Percentiles rank a stretch among this genome's conserved stretches.
These are phyloP conservation scores for Trematosphaeria pertusa DNA, from an alignment of 2,329 filamentous ascomycete species.

Conservation along the genomic window DNA sequence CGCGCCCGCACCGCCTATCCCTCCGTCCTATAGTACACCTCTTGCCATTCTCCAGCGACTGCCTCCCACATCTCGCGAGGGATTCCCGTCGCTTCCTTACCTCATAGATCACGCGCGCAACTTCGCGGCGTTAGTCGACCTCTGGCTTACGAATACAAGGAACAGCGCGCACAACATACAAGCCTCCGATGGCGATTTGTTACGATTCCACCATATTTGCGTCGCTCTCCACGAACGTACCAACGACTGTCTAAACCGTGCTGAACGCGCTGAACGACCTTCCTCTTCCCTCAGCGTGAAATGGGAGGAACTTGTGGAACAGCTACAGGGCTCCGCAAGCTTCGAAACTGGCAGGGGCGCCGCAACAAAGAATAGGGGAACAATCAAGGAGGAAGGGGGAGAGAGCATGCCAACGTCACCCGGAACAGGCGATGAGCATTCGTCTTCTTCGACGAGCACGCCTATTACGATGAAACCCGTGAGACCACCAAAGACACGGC, in stretches of 20 bases:
- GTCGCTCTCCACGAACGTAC: constrained; percentile 56
- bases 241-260: constrained; percentile 58
- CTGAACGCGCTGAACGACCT: constrained; percentile 60
- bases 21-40: constrained; percentile 89
- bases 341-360: constrained; percentile 41
- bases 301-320: constrained; percentile 62
- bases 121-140: constrained; percentile 80
- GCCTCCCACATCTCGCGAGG: constrained; percentile 81
- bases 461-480: constrained; percentile 43
- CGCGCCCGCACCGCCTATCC: constrained; percentile 65
- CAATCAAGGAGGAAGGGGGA: constrained; percentile 32
- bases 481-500: constrained; percentile 28
- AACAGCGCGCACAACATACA: constrained; percentile 48
- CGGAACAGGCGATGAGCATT: constrained; percentile 29
- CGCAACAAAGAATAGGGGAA: constrained; percentile 38
- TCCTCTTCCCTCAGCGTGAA: constrained; percentile 56
- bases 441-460: constrained; percentile 40
- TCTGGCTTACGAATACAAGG: constrained; percentile 71
- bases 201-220: constrained; percentile 59
- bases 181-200: constrained; percentile 53
- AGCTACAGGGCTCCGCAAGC: constrained; percentile 46
- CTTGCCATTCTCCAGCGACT: constrained; percentile 86
- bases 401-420: constrained; percentile 34
- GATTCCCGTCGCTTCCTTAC: constrained; percentile 91
- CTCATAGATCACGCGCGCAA: constrained; percentile 88